Percentiles rank a stretch among this genome's conserved stretches.
Evolutionary conservation across 1,284 basidiomycete genomes (phyloP).

Genomic region (Naganishia sp.): DNA sequence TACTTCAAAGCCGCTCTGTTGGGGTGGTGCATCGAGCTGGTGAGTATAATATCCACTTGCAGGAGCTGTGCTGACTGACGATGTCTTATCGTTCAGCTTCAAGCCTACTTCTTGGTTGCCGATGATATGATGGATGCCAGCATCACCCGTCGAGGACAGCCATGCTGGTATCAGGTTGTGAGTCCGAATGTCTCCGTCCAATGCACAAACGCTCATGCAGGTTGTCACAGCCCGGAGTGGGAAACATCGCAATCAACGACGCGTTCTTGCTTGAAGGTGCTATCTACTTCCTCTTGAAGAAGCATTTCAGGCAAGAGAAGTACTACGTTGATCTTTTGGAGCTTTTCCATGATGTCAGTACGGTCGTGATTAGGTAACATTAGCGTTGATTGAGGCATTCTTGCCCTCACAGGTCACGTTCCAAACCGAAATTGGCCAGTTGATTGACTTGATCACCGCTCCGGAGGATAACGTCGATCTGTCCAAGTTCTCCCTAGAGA

Average conservation of each 20-base stretch:
- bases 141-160: slow-evolving; percentile 94
- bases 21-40: slow-evolving; percentile 95
- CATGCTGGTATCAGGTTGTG: slow-evolving; percentile 86
- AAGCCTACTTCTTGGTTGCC: slow-evolving; percentile 96
- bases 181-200: slow-evolving; percentile 32
- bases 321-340: slow-evolving; percentile 90
- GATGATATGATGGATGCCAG: slow-evolving; percentile 98
- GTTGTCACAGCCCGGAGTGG: slow-evolving; percentile 61
- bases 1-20: slow-evolving; percentile 87
- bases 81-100: slow-evolving; percentile 64
- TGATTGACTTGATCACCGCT: slow-evolving; percentile 93
- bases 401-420: slow-evolving; percentile 69
- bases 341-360: slow-evolving; percentile 76
- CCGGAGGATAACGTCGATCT: slow-evolving; percentile 88
- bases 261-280: slow-evolving; percentile 94
- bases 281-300: slow-evolving; percentile 88
- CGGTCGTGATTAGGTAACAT: background rate
- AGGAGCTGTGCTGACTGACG: background rate
- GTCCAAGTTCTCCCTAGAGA: slow-evolving; percentile 75
- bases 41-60: slow-evolving; percentile 55
- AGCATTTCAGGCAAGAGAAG: slow-evolving; percentile 76
- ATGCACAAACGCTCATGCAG: background rate
- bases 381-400: background rate
- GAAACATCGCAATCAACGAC: slow-evolving; percentile 93
- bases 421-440: slow-evolving; percentile 94